Evolutionary conservation across 441 rosid genomes (phyloP), one percentile per base, ranked within the genome.

Genomic region (Monsonia emarginata): DNA sequence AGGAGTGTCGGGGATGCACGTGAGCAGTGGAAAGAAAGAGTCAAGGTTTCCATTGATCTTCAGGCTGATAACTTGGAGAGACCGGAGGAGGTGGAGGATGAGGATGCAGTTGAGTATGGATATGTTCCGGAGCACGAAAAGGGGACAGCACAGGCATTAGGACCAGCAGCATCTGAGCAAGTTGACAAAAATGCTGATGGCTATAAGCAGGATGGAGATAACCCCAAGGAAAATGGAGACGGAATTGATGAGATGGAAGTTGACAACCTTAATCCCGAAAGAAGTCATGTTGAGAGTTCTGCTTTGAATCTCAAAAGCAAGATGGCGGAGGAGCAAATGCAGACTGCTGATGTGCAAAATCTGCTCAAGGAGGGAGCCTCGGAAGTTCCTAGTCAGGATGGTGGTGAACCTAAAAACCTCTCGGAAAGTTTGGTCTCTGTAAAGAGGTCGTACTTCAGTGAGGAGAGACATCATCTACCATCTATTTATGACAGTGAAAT

Each of bases 11-110:
- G 97, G 40, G 86, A 90, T 84, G 97, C 99, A 46, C 75, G 85
- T 71, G 79, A 90, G 79, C 89, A 87, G 64, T 95, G 99, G 97
- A 95, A 91, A 74, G 97, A 95, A 77, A 88, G 93, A 84, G 90
- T 84, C 48, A 87, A 73, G 78, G 82, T 91, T 28, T 82, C 91
- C 56, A 74, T 81, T 48, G 97, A 88, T 79, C 86, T 87, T 70
- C 81, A 60, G 38, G 83, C 76, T 24, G 87, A 81, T 69, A 81
- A 75, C 57, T 68, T 61, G 32, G 86, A 85, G 65, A 78, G 75
- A 32, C 81, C 72, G 42, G 84, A 68, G 73, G 90, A 85, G 79
- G 61, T 81, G 21, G 93, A 89, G 73, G 95, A 91, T 68, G 80
- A 79, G 64, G 78, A 84, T 80, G 95, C 97, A 42, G 74, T 70